Percentiles rank a stretch among this genome's conserved stretches.
phyloP scores from a whole-genome alignment of 495 filamentous ascomycete genomes.

The Podospora pseudocomata region DNA sequence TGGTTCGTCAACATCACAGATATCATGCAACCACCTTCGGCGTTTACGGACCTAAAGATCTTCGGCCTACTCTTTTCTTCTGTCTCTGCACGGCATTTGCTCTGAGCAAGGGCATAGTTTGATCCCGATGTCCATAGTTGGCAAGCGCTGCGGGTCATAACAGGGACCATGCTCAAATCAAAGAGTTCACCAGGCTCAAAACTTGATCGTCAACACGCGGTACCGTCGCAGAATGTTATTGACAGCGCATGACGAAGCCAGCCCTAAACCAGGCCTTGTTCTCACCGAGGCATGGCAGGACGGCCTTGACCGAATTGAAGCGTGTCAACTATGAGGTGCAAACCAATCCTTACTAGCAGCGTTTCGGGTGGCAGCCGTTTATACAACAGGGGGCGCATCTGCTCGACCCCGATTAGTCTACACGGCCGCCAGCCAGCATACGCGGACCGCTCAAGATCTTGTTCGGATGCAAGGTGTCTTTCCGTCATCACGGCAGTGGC shows the following conservation, averaged over 20 bases:
- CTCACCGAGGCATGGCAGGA: not conserved
- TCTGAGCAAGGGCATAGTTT: not conserved
- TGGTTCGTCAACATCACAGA: not conserved
- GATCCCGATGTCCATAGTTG: not conserved
- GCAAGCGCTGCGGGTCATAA: not conserved
- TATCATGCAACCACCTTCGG: not conserved
- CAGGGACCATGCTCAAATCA: not conserved
- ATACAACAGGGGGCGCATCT: not conserved
- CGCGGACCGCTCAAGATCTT: constrained; percentile 10
- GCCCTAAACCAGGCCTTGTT: not conserved
- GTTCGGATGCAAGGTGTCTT: not conserved
- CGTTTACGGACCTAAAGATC: not conserved
- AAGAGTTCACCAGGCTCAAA: not conserved
- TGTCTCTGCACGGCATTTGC: constrained; percentile 8
- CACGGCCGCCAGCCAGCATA: constrained; percentile 5
- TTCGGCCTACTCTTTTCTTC: not conserved
- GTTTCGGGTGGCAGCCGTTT: not conserved
- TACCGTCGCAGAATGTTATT: not conserved
- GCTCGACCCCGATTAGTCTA: constrained; percentile 12
- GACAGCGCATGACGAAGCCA: not conserved
- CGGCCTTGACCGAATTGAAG: not conserved
- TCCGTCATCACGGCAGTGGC: constrained; percentile 6
- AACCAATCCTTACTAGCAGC: not conserved
- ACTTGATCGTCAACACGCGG: not conserved
- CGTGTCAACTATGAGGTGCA: not conserved